A percentile compares a stretch with the other conserved stretches of the same genome.
These are phyloP conservation scores for Metschnikowia amazonensis DNA, from an alignment of 805 yeast species.

Conservation along the genomic window DNA sequence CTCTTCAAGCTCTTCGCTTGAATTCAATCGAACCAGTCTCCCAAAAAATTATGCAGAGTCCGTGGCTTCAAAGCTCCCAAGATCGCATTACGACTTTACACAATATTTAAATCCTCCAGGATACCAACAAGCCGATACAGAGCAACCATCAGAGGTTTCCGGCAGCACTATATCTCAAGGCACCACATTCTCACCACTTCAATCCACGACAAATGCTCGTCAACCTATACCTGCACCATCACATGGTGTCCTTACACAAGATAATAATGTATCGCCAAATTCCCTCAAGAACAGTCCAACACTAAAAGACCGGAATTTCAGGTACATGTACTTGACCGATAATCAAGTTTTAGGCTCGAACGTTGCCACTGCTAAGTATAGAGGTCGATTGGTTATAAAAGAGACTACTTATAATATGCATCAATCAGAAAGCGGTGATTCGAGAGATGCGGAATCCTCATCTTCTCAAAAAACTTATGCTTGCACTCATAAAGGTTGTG, in stretches of 20 bases:
- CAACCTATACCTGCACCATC: not conserved
- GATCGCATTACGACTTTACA: not conserved
- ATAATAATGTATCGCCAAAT: not conserved
- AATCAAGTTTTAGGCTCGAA: not conserved
- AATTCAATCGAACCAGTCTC: not conserved
- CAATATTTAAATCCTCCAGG: not conserved
- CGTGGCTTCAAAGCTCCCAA: not conserved
- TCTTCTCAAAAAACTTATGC: constrained; percentile 30
- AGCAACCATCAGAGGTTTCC: not conserved
- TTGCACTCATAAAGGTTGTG: constrained; percentile 46
- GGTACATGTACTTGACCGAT: constrained; percentile 4
- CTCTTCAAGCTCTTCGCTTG: not conserved
- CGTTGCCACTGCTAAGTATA: not conserved
- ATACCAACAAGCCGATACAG: not conserved
- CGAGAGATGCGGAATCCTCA: not conserved
- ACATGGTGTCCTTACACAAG: not conserved
- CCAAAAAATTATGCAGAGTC: not conserved
- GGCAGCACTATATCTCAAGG: not conserved
- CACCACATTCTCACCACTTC: not conserved
- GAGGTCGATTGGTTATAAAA: not conserved
- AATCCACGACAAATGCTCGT: not conserved
- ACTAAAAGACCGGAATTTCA: constrained; percentile 1
- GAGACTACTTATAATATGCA: not conserved
- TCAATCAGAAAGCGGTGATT: not conserved
- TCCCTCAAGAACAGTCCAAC: not conserved